Conservation (phyloP, 495 filamentous ascomycete genomes). For the Hyaloscypha bicolor region DNA sequence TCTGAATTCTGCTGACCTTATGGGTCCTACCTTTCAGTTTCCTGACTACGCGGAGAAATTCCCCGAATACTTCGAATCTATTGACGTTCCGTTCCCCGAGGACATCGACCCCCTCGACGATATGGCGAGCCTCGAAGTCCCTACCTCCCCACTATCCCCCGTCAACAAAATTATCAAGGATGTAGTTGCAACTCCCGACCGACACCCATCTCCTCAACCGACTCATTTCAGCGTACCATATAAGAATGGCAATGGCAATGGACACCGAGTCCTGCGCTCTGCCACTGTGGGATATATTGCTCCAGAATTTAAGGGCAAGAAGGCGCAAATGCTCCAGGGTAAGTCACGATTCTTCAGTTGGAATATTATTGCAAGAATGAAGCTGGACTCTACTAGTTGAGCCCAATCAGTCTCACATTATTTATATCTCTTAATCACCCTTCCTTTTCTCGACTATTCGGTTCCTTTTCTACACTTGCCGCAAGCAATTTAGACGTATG, state of each 20-base stretch:
- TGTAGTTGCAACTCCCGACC: conserved; percentile 57
- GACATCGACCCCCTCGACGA: conserved; percentile 17
- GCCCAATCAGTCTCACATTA: neutral
- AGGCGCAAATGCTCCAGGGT: conserved; percentile 91
- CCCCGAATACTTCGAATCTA: conserved; percentile 22
- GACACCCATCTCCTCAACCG: conserved; percentile 85
- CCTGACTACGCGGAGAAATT: conserved; percentile 22
- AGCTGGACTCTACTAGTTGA: neutral
- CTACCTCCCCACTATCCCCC: neutral
- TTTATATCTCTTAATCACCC: neutral
- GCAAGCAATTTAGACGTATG: neutral
- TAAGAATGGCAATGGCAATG: conserved; percentile 51
- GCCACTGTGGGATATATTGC: conserved; percentile 95
- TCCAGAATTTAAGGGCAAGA: conserved; percentile 92
- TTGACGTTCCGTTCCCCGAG: conserved; percentile 15
- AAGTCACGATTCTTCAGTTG: conserved; percentile 33
- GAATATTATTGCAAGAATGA: neutral
- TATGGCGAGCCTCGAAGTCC: conserved; percentile 16
- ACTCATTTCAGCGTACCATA: conserved; percentile 81
- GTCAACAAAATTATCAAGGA: conserved; percentile 49
- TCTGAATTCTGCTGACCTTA: conserved; percentile 29
- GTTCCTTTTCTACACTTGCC: neutral
- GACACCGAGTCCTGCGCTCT: conserved; percentile 73
- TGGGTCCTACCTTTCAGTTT: conserved; percentile 24
- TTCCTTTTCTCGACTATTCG: neutral